Percentiles rank a stretch among this genome's conserved stretches.
Evolutionary conservation across 305 asterid genomes (phyloP).

Genomic region (Withania somnifera): DNA sequence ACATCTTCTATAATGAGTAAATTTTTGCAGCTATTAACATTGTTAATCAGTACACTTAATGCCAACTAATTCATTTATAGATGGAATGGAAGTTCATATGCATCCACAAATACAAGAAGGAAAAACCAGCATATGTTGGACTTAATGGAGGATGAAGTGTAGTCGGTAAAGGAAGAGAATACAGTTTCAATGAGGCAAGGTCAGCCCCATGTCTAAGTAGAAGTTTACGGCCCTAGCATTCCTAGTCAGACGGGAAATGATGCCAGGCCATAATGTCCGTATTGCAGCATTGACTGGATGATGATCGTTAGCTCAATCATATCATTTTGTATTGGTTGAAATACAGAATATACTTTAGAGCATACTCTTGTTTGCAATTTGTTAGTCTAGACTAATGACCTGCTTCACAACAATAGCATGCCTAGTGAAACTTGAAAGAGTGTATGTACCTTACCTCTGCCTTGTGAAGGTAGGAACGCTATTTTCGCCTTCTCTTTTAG

Average conservation of each 20-base stretch:
- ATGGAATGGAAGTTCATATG: not conserved
- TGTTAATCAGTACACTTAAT: not conserved
- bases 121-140: not conserved
- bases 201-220: not conserved
- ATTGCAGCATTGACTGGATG: no score
- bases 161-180: not conserved
- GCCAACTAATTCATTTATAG: not conserved
- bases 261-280: not conserved
- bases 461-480: no score
- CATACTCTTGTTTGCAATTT: no score
- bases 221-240: not conserved
- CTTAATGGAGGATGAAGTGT: not conserved
- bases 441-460: no score
- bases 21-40: not conserved
- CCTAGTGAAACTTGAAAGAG: no score
- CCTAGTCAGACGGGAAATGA: not conserved
- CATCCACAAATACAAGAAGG: not conserved
- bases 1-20: not conserved
- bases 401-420: no score
- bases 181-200: not conserved
- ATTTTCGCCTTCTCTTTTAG: no score
- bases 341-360: no score
- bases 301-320: no score
- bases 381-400: no score
- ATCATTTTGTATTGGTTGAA: no score